A percentile compares a stretch with the other conserved stretches of the same genome.
Evolutionary conservation across 495 filamentous ascomycete genomes (phyloP).

Genomic region (Lindgomyces ingoldianus): DNA sequence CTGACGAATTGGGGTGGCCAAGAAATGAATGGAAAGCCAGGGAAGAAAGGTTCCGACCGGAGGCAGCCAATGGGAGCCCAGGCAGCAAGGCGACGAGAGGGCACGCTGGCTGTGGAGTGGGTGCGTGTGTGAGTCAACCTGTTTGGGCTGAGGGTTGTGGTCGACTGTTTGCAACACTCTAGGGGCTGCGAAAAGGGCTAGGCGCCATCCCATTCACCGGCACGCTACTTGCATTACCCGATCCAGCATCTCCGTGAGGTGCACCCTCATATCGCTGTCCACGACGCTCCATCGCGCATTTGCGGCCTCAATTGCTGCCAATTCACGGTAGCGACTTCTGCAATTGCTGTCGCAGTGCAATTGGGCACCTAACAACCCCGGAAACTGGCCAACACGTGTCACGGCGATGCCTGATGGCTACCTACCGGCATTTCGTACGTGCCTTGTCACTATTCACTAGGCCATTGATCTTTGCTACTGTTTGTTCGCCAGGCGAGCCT

Average conservation of each 20-base stretch:
- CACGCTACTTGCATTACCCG: too few species aligned
- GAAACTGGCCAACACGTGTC: slow-evolving; percentile 25
- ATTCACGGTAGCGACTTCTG: slow-evolving; percentile 3
- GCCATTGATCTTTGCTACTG: slow-evolving; percentile 1
- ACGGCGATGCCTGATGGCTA: slow-evolving; percentile 16
- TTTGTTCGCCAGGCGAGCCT: background rate
- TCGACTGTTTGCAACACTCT: background rate
- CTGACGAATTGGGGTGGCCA: slow-evolving; percentile 39
- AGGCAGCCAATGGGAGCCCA: slow-evolving; percentile 21
- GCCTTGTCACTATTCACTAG: background rate
- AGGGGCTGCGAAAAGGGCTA: background rate
- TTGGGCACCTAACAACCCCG: slow-evolving; percentile 9
- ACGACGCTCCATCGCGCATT: background rate
- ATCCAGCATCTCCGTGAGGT: background rate
- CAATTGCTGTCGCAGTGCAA: slow-evolving; percentile 16
- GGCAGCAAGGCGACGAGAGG: background rate
- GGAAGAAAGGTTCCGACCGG: slow-evolving; percentile 16
- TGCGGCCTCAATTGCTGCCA: slow-evolving; percentile 12
- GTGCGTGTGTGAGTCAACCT: slow-evolving; percentile 26
- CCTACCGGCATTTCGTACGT: background rate
- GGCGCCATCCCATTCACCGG: background rate
- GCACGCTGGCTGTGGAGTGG: slow-evolving; percentile 5
- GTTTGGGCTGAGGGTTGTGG: slow-evolving; percentile 25
- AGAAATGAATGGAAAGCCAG: slow-evolving; percentile 34
- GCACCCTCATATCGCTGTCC: background rate